A percentile compares a stretch with the other conserved stretches of the same genome.
Evolutionary conservation across 2,329 filamentous ascomycete species (phyloP).

Genomic region (Cladophialophora exuberans): DNA sequence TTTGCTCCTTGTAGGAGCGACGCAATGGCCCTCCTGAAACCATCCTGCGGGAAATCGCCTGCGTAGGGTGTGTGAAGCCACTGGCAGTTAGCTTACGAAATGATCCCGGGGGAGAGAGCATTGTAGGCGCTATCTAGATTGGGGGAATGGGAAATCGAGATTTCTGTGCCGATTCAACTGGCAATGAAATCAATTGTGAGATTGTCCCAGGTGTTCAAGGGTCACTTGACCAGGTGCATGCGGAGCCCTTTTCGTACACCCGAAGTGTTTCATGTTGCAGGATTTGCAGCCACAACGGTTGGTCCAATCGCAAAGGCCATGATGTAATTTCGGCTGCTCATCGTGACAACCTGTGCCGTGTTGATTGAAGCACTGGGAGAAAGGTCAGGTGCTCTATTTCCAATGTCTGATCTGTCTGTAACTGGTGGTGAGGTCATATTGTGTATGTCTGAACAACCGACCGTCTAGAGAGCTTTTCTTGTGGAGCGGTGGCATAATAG

Average conservation of each 20-base stretch:
- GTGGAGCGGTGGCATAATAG: too few species aligned
- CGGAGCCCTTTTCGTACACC: slow-evolving; percentile 21
- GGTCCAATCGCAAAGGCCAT: slow-evolving; percentile 14
- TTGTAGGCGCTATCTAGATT: not conserved
- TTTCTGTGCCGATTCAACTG: not conserved
- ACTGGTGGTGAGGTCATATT: not conserved
- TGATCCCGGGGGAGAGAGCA: not conserved
- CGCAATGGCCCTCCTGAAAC: not conserved
- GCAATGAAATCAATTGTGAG: slow-evolving; percentile 1
- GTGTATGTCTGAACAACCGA: too few species aligned
- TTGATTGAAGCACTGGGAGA: slow-evolving; percentile 6
- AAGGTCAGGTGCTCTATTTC: not conserved
- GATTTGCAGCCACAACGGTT: slow-evolving; percentile 19
- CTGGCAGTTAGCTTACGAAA: not conserved
- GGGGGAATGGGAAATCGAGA: not conserved
- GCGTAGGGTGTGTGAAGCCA: not conserved
- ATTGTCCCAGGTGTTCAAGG: slow-evolving; percentile 24
- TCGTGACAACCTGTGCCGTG: slow-evolving; percentile 16
- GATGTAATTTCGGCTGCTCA: slow-evolving; percentile 28
- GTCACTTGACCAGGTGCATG: slow-evolving; percentile 24
- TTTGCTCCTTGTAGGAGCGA: not conserved
- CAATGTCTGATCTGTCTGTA: not conserved
- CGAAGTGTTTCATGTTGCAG: slow-evolving; percentile 26
- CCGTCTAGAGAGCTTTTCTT: too few species aligned
- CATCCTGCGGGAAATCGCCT: not conserved